phyloP scores from a whole-genome alignment of 2,329 filamentous ascomycete species.

The Aspergillus melleus region DNA sequence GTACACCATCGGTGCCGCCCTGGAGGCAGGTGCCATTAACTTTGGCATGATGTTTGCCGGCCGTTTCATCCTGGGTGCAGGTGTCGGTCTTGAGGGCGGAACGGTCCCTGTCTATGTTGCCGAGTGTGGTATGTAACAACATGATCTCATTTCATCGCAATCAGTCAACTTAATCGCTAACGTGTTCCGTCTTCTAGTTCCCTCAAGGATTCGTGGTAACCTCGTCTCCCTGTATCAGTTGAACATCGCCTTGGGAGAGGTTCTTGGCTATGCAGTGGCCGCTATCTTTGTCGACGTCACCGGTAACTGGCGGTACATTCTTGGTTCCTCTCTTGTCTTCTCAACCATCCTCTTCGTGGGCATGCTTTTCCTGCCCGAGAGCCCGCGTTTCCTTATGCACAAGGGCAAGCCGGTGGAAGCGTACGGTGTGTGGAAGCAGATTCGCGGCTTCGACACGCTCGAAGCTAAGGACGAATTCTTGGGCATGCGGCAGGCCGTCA shows the following conservation, averaged over 20 bases:
- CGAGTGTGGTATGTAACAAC: constrained; percentile 47
- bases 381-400: constrained; percentile 69
- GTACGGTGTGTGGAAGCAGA: constrained; percentile 71
- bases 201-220: constrained; percentile 67
- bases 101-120: constrained; percentile 75
- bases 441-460: constrained; percentile 58
- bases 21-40: constrained; percentile 67
- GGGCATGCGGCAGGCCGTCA: constrained; percentile 66
- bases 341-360: constrained; percentile 63
- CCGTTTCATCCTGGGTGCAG: constrained; percentile 68
- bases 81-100: constrained; percentile 71
- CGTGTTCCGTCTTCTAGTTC: constrained; percentile 48
- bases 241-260: constrained; percentile 73
- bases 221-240: constrained; percentile 73
- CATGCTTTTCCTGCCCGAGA: constrained; percentile 72
- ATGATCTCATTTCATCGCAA: not conserved
- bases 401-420: constrained; percentile 61
- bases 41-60: constrained; percentile 71
- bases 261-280: constrained; percentile 70
- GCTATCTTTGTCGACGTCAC: constrained; percentile 70
- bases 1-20: constrained; percentile 68
- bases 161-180: constrained; percentile 26
- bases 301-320: constrained; percentile 73
- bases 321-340: constrained; percentile 70
- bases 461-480: constrained; percentile 70